Evolutionary conservation across 1,139 yeast species (phyloP).

Genomic region (Kodamaea anthophila): DNA sequence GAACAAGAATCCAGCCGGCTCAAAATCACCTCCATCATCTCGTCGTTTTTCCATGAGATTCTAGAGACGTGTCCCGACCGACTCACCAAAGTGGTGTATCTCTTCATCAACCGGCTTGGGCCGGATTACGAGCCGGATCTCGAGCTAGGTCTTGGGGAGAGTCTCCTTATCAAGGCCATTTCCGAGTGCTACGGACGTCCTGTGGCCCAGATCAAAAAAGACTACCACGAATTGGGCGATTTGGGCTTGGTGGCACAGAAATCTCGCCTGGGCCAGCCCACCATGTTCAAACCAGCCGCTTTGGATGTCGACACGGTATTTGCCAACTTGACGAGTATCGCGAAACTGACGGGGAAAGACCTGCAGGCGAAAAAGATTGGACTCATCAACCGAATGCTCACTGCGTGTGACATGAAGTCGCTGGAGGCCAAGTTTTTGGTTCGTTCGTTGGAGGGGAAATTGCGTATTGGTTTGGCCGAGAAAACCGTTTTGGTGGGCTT

Average conservation of each 20-base stretch:
- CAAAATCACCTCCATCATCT: conserved; percentile 68
- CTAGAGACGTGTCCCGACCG: conserved; percentile 51
- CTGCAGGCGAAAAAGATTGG: conserved; percentile 75
- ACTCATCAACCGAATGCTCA: conserved; percentile 73
- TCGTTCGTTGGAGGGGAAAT: conserved; percentile 85
- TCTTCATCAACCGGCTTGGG: conserved; percentile 82
- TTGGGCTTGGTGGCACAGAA: conserved; percentile 83
- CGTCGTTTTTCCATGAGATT: conserved; percentile 63
- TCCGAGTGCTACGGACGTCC: conserved; percentile 88
- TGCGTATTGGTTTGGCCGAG: conserved; percentile 91
- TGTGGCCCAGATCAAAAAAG: conserved; percentile 60
- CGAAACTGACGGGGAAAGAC: conserved; percentile 73
- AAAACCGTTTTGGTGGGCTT: conserved; percentile 80
- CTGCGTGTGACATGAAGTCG: conserved; percentile 70
- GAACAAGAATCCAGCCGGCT: conserved; percentile 78
- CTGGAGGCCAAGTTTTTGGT: conserved; percentile 83
- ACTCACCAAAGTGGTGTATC: conserved; percentile 66
- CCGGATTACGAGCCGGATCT: conserved; percentile 91
- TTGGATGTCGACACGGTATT: conserved; percentile 71
- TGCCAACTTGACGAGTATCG: conserved; percentile 67
- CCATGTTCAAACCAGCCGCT: conserved; percentile 89
- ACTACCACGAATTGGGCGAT: conserved; percentile 79
- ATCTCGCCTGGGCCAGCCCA: conserved; percentile 78
- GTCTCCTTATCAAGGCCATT: conserved; percentile 78
- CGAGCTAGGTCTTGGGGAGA: conserved; percentile 90